These are phyloP conservation scores for Acanthamoeba divionensis DNA, from an alignment of 208 protist genomes.

Conservation along the genomic window DNA sequence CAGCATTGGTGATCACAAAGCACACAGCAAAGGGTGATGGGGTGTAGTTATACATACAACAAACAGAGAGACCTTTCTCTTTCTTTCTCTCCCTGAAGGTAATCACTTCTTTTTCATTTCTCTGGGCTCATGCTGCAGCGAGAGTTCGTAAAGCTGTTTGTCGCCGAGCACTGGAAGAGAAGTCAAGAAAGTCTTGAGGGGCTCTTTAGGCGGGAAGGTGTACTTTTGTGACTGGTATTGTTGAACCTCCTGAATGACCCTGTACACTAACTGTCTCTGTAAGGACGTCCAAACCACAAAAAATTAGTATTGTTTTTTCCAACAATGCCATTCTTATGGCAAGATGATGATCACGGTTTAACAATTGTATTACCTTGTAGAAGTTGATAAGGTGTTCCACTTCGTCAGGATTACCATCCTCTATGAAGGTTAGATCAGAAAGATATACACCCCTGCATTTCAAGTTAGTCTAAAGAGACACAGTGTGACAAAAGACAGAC, in stretches of 20 bases:
- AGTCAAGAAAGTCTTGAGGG: conserved; percentile 49
- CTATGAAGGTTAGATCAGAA: conserved; percentile 77
- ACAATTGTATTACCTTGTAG: background rate
- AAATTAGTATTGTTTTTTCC: background rate
- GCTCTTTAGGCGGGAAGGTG: background rate
- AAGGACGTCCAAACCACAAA: background rate
- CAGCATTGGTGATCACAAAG: too few relatives aligned
- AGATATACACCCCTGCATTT: conserved; percentile 64
- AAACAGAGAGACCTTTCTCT: too few relatives aligned
- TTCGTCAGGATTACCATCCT: conserved; percentile 71
- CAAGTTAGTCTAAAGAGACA: too few relatives aligned
- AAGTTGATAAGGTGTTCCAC: conserved; percentile 56
- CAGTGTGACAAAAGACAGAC: too few relatives aligned
- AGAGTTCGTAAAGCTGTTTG: conserved; percentile 52
- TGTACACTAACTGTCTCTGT: conserved; percentile 34
- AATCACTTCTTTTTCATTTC: conserved; percentile 36
- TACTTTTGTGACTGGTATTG: conserved; percentile 51
- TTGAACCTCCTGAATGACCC: conserved; percentile 56
- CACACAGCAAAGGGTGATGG: too few relatives aligned
- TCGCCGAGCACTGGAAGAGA: background rate
- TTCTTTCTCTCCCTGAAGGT: too few relatives aligned
- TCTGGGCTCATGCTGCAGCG: conserved; percentile 32
- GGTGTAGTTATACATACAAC: too few relatives aligned
- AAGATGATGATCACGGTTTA: too few relatives aligned
- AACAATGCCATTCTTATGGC: background rate